Conservation (phyloP, 768 basidiomycete species). For the Leccinum disarticulatum region DNA sequence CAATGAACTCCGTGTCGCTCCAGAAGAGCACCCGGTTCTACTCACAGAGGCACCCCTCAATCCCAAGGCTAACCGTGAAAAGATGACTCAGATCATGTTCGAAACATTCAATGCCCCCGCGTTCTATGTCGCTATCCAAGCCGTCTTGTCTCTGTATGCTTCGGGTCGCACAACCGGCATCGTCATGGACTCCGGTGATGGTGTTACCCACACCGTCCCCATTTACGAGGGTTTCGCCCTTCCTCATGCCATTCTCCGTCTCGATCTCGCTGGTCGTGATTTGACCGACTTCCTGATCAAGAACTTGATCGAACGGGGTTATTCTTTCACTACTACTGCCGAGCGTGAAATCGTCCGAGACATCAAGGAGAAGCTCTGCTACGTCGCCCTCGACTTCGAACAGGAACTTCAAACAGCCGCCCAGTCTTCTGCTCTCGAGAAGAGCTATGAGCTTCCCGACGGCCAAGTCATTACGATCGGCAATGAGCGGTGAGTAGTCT, state of each 20-base stretch:
- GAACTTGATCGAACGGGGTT: conserved; percentile 87
- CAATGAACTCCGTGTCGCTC: conserved; percentile 76
- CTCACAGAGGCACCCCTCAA: conserved; percentile 74
- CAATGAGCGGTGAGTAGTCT: conserved; percentile 50
- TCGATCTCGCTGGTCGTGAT: conserved; percentile 92
- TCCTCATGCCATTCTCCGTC: conserved; percentile 89
- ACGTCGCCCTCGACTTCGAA: conserved; percentile 93
- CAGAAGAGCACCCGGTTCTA: conserved; percentile 73
- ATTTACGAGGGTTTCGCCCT: conserved; percentile 95
- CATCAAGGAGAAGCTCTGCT: conserved; percentile 93
- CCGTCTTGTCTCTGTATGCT: conserved; percentile 79
- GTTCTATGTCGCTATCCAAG: conserved; percentile 75
- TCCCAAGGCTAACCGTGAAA: conserved; percentile 71
- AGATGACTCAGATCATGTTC: conserved; percentile 81
- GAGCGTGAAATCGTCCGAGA: conserved; percentile 94
- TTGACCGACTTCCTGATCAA: conserved; percentile 83
- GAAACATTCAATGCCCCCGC: conserved; percentile 76
- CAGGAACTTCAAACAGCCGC: conserved; percentile 91
- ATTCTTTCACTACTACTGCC: conserved; percentile 91
- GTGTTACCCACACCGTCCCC: conserved; percentile 94
- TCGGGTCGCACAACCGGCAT: conserved; percentile 95
- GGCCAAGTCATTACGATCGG: conserved; percentile 92
- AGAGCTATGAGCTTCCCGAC: conserved; percentile 89
- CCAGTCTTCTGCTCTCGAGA: conserved; percentile 86
- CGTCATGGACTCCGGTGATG: conserved; percentile 95